Conservation (phyloP, 306 rosid genomes). For the Cucurbita ficifolia region DNA sequence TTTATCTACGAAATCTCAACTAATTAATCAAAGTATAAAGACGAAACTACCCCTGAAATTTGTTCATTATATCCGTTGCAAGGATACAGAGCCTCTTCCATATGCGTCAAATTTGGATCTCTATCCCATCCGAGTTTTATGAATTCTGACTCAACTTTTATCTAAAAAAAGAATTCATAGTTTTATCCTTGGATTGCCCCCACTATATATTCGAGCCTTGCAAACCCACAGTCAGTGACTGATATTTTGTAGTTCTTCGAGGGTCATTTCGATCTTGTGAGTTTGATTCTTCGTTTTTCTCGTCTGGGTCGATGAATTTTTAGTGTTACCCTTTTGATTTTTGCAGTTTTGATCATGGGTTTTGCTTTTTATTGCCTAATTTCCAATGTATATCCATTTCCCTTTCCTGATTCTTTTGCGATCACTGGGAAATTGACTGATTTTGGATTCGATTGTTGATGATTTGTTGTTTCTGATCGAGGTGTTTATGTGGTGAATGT, state of each 20-base stretch:
- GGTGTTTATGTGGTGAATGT: conserved; percentile 8
- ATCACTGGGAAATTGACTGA: background rate
- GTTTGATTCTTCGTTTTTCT: background rate
- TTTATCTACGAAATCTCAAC: background rate
- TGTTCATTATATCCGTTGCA: background rate
- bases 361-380: background rate
- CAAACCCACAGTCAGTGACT: background rate
- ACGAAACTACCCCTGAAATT: background rate
- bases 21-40: background rate
- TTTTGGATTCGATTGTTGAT: background rate
- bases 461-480: background rate
- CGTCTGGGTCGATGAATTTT: background rate
- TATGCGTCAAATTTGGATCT: background rate
- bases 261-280: background rate
- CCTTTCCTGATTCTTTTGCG: background rate
- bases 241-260: background rate
- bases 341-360: background rate
- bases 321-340: background rate
- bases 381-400: background rate
- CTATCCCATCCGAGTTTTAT: background rate
- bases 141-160: background rate
- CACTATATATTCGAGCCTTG: background rate
- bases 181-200: background rate
- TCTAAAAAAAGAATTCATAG: background rate
- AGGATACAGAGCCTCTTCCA: background rate